Evolutionary conservation across 257 asterid species (phyloP).

Genomic region (Solanum gracilifrons): DNA sequence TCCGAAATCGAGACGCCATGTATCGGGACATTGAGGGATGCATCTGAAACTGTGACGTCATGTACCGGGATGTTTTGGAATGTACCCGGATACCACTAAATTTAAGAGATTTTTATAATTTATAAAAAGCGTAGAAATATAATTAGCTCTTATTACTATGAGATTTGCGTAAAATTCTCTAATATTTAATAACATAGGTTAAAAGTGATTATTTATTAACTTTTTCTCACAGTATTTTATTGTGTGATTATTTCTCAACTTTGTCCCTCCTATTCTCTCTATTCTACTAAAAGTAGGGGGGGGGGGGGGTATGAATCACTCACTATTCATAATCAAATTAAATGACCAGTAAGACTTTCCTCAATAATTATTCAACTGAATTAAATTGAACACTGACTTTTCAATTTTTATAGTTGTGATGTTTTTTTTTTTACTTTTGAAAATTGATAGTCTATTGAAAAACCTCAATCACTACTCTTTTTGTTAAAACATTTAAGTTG

Average conservation of each 20-base stretch:
- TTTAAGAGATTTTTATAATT: no score
- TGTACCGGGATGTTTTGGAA: no score
- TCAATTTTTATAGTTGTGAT: not conserved
- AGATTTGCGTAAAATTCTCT: no score
- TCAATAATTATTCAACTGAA: not conserved
- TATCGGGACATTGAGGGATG: not conserved
- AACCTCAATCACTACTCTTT: not conserved
- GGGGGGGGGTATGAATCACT: not conserved
- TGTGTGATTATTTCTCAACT: not conserved
- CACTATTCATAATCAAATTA: not conserved
- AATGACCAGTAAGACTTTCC: not conserved
- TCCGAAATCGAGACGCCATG: rapidly evolving
- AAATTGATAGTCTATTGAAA: not conserved
- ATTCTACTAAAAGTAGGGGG: not conserved
- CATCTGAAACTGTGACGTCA: rapidly evolving
- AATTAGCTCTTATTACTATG: not conserved
- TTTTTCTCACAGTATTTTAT: not conserved
- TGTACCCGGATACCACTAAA: not conserved
- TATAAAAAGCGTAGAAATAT: no score
- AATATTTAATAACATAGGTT: not conserved
- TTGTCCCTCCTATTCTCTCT: not conserved
- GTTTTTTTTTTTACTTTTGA: not conserved
- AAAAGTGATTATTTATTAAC: not conserved
- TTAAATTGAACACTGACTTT: not conserved
- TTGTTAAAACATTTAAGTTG: not conserved